A percentile compares a stretch with the other conserved stretches of the same genome.
Conservation (phyloP, 2,329 filamentous ascomycete species). For the Rasamsonia emersonii region DNA sequence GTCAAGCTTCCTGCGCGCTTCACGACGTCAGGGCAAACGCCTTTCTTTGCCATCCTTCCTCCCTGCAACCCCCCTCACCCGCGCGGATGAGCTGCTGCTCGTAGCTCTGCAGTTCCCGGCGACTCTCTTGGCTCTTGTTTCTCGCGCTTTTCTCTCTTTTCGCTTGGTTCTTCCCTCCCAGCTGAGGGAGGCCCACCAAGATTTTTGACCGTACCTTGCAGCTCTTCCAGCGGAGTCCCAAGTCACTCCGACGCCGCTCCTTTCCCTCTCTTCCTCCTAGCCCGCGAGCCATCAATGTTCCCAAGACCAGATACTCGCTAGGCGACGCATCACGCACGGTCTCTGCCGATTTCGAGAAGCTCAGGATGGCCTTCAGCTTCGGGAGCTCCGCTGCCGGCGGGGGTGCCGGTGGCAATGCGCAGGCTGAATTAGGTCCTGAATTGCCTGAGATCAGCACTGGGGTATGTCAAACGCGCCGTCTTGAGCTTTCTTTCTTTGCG, state of each 20-base stretch:
- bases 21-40: too few relatives aligned
- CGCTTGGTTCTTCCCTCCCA: too few relatives aligned
- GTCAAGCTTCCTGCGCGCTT: too few relatives aligned
- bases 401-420: slow-evolving; percentile 23
- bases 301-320: slow-evolving; percentile 23
- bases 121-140: slow-evolving; percentile 5
- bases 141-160: slow-evolving; percentile 10
- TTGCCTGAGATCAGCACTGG: slow-evolving; percentile 75
- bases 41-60: too few relatives aligned
- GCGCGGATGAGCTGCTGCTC: too few relatives aligned
- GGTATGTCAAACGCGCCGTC: slow-evolving; percentile 38
- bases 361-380: slow-evolving; percentile 58
- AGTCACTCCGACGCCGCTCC: slow-evolving; percentile 35
- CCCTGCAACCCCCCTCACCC: too few relatives aligned
- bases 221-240: slow-evolving; percentile 35
- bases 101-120: background rate
- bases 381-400: slow-evolving; percentile 37
- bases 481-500: slow-evolving; percentile 4
- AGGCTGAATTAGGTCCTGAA: slow-evolving; percentile 51
- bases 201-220: slow-evolving; percentile 38
- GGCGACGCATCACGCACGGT: slow-evolving; percentile 28
- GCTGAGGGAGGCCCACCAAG: slow-evolving; percentile 23
- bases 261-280: slow-evolving; percentile 28
- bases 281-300: slow-evolving; percentile 32
- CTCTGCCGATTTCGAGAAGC: slow-evolving; percentile 27